Evolutionary conservation across 805 yeast genomes (phyloP).

Genomic region (Saccharomycopsis vini): DNA sequence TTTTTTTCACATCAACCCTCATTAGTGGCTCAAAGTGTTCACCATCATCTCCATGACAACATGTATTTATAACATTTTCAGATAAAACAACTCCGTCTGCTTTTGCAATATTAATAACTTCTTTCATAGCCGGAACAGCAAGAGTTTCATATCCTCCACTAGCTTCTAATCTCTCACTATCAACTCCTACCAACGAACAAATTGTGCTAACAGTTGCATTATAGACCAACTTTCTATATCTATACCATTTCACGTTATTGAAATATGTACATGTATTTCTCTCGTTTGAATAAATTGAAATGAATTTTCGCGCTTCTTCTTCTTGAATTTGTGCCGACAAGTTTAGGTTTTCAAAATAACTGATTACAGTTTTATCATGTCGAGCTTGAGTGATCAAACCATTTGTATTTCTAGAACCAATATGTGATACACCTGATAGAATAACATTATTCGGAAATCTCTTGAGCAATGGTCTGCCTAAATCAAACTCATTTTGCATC

Average conservation of each 20-base stretch:
- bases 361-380: constrained; percentile 41
- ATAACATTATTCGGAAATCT: constrained; percentile 41
- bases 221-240: constrained; percentile 64
- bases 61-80: constrained; percentile 35
- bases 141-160: constrained; percentile 35
- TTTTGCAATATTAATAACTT: constrained; percentile 54
- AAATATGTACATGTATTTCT: constrained; percentile 33
- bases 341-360: constrained; percentile 39
- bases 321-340: constrained; percentile 27
- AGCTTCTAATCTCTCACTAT: constrained; percentile 44
- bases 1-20: constrained; percentile 58
- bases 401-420: constrained; percentile 47
- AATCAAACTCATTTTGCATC: constrained; percentile 61
- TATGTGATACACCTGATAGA: constrained; percentile 55
- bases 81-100: constrained; percentile 56
- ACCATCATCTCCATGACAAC: constrained; percentile 51
- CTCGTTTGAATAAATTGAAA: constrained; percentile 36
- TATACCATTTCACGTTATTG: constrained; percentile 38
- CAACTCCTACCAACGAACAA: constrained; percentile 49
- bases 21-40: constrained; percentile 60
- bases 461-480: constrained; percentile 46
- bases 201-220: constrained; percentile 60
- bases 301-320: constrained; percentile 35
- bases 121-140: constrained; percentile 56
- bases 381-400: constrained; percentile 44